Evolutionary conservation across 805 yeast species (phyloP).

Genomic region (Wickerhamomyces bisporus): DNA sequence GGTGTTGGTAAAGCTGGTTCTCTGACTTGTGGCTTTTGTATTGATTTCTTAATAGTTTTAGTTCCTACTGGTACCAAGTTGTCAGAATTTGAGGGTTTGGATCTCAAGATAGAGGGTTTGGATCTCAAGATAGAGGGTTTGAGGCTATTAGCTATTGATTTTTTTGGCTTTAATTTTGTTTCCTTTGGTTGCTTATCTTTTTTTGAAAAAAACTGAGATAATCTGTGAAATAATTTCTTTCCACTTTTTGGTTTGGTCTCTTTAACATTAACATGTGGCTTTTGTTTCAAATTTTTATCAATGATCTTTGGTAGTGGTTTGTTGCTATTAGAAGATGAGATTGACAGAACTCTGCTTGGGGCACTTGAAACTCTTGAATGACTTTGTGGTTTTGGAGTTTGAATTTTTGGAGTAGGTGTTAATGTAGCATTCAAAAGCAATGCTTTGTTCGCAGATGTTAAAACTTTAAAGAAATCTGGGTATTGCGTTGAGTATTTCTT

Average conservation of each 20-base stretch:
- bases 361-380: slow-evolving; percentile 1
- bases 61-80: too few species aligned
- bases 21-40: too few species aligned
- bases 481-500: slow-evolving; percentile 13
- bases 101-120: too few species aligned
- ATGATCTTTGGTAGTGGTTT: slow-evolving; percentile 17
- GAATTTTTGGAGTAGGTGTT: not conserved
- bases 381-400: not conserved
- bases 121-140: not conserved
- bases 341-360: slow-evolving; percentile 14
- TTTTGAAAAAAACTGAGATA: slow-evolving; percentile 13
- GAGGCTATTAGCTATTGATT: not conserved
- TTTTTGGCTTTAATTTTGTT: not conserved
- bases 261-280: not conserved
- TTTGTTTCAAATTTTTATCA: not conserved
- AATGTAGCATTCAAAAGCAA: slow-evolving; percentile 3
- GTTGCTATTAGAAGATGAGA: slow-evolving; percentile 16
- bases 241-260: slow-evolving; percentile 4
- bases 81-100: too few species aligned
- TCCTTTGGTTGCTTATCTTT: slow-evolving; percentile 5
- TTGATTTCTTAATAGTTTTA: too few species aligned
- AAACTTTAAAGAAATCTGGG: slow-evolving; percentile 5
- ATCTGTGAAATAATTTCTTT: slow-evolving; percentile 20
- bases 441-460: slow-evolving; percentile 10
- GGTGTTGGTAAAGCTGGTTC: not conserved